A percentile compares a stretch with the other conserved stretches of the same genome.
These are phyloP conservation scores for Arthrocladium fulminans DNA, from an alignment of 2,329 filamentous ascomycete genomes.

Conservation along the genomic window DNA sequence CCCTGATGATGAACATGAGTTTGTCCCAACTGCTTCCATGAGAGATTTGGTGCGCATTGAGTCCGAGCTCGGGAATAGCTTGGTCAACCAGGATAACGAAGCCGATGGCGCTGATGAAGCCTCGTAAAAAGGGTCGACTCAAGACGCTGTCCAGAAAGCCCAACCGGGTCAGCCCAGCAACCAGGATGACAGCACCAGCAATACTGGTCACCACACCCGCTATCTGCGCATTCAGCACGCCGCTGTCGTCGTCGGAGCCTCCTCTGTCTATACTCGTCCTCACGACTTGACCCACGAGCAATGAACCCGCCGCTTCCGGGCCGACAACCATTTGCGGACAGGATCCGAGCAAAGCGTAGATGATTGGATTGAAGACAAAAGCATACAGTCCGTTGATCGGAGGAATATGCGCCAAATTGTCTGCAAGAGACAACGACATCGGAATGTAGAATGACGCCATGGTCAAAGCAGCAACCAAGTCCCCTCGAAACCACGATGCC, in stretches of 20 bases:
- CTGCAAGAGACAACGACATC: constrained; percentile 87
- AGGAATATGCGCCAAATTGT: constrained; percentile 85
- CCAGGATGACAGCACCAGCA: constrained; percentile 78
- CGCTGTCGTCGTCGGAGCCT: constrained; percentile 54
- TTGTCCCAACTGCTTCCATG: constrained; percentile 86
- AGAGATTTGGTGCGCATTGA: constrained; percentile 54
- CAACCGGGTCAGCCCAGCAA: constrained; percentile 72
- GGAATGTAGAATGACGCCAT: constrained; percentile 98
- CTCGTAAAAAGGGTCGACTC: constrained; percentile 81
- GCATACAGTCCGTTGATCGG: constrained; percentile 90
- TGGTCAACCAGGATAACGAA: constrained; percentile 96
- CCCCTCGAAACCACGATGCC: constrained; percentile 71
- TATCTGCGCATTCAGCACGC: constrained; percentile 67
- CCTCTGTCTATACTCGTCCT: constrained; percentile 65
- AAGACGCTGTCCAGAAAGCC: constrained; percentile 93
- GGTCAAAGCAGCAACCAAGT: constrained; percentile 81
- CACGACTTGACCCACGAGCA: constrained; percentile 81
- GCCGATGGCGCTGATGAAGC: constrained; percentile 95
- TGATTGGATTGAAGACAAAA: constrained; percentile 83
- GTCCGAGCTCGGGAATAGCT: constrained; percentile 78
- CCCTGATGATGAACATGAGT: constrained; percentile 64
- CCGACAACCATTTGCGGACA: constrained; percentile 91
- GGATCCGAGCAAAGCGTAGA: constrained; percentile 85
- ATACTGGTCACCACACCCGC: constrained; percentile 83
- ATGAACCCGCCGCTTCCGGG: constrained; percentile 84